phyloP scores from a whole-genome alignment of 352 stramenopile species.

The Pythium apleroticum region DNA sequence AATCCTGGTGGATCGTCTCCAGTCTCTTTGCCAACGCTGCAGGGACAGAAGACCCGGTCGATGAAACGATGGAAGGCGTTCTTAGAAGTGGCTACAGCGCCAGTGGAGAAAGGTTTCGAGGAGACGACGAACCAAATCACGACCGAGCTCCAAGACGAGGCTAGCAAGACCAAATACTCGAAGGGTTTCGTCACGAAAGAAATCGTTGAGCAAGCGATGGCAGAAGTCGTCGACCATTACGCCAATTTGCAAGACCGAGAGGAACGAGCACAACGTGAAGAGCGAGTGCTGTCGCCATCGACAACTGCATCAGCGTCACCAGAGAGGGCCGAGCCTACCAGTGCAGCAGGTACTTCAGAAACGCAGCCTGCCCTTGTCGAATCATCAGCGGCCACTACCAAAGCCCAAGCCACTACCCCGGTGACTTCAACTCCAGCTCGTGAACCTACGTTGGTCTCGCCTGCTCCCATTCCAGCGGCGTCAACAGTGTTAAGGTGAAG shows the following conservation, averaged over 20 bases:
- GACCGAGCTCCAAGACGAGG: conserved; percentile 43
- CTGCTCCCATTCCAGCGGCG: neutral
- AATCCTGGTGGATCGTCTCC: conserved; percentile 8
- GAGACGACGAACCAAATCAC: conserved; percentile 53
- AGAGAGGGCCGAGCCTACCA: neutral
- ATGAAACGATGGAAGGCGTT: conserved; percentile 63
- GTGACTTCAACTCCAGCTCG: too few relatives aligned
- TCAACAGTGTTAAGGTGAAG: neutral
- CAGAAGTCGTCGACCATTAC: conserved; percentile 39
- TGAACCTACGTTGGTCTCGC: neutral
- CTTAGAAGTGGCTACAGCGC: conserved; percentile 55
- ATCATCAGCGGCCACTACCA: neutral
- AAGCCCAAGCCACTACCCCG: neutral
- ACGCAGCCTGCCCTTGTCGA: too few relatives aligned
- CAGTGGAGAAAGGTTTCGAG: conserved; percentile 44
- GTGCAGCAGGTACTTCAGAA: neutral
- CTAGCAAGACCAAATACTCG: conserved; percentile 46
- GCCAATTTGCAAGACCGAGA: conserved; percentile 37
- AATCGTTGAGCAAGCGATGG: conserved; percentile 39
- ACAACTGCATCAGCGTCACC: neutral
- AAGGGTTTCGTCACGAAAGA: conserved; percentile 58
- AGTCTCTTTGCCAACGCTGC: neutral
- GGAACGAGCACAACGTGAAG: conserved; percentile 28
- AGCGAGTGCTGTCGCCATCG: conserved; percentile 1
- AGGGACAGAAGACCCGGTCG: conserved; percentile 16